Conservation (phyloP, 768 basidiomycete genomes). For the Ramaria rubella region DNA sequence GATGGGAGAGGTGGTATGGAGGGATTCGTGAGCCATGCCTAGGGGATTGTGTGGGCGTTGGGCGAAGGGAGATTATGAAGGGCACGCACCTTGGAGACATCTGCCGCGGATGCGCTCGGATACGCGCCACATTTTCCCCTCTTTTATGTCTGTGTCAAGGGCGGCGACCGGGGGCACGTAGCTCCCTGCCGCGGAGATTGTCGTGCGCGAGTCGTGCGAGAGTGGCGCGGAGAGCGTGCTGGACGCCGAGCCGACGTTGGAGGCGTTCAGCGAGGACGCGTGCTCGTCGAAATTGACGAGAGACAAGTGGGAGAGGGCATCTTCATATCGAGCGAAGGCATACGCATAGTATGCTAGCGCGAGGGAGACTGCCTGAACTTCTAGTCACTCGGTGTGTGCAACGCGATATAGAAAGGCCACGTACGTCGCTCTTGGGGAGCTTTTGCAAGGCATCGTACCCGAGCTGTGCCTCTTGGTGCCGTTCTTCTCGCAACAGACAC, state of each 20-base stretch:
- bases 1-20: constrained; percentile 41
- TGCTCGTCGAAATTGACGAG: constrained; percentile 29
- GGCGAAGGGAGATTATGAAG: constrained; percentile 1
- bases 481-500: constrained; percentile 48
- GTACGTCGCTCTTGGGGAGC: constrained; percentile 36
- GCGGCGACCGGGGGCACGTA: background rate
- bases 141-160: constrained; percentile 42
- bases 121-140: constrained; percentile 68
- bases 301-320: constrained; percentile 54
- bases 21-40: constrained; percentile 75
- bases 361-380: constrained; percentile 53
- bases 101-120: constrained; percentile 68
- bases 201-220: constrained; percentile 23
- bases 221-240: constrained; percentile 19
- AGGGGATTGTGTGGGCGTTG: constrained; percentile 7
- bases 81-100: constrained; percentile 64
- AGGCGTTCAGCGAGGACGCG: constrained; percentile 3
- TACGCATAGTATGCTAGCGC: constrained; percentile 76
- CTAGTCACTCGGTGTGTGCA: constrained; percentile 9
- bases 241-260: constrained; percentile 5
- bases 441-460: constrained; percentile 51
- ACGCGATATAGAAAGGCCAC: background rate
- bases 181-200: constrained; percentile 7
- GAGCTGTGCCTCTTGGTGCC: constrained; percentile 47
- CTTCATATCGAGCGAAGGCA: constrained; percentile 58